These are phyloP conservation scores for Verticillium nubilum DNA, from an alignment of 2,329 filamentous ascomycete genomes.

Conservation along the genomic window DNA sequence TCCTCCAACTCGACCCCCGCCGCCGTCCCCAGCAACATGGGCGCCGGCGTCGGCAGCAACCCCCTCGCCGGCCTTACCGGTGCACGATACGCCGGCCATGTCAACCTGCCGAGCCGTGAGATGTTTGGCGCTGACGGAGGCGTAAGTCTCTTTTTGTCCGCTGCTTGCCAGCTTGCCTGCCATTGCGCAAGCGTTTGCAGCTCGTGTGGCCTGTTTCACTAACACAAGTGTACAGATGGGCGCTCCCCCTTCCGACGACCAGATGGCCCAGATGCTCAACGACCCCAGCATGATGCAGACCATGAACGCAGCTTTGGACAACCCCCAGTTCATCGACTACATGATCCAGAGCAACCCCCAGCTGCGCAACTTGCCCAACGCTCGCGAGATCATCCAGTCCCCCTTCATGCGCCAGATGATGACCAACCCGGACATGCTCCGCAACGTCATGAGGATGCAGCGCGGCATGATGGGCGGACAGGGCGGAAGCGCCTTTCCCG, in stretches of 20 bases:
- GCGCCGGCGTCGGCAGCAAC: slow-evolving; percentile 79
- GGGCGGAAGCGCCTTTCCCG: slow-evolving; percentile 65
- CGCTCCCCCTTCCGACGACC: slow-evolving; percentile 73
- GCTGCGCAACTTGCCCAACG: slow-evolving; percentile 67
- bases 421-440: slow-evolving; percentile 80
- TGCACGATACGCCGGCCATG: slow-evolving; percentile 87
- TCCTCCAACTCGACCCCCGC: slow-evolving; percentile 43
- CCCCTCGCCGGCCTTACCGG: slow-evolving; percentile 86
- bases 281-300: slow-evolving; percentile 82
- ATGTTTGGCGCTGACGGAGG: slow-evolving; percentile 93
- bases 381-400: slow-evolving; percentile 80
- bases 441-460: slow-evolving; percentile 79
- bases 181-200: too few species aligned
- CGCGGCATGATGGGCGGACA: slow-evolving; percentile 55
- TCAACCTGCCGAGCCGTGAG: slow-evolving; percentile 78
- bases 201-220: neutral
- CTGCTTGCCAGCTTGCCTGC: too few species aligned
- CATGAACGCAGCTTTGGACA: slow-evolving; percentile 93
- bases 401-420: slow-evolving; percentile 89
- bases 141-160: slow-evolving; percentile 48
- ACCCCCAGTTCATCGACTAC: slow-evolving; percentile 90
- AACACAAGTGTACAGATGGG: slow-evolving; percentile 63
- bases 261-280: slow-evolving; percentile 77
- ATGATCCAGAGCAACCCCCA: slow-evolving; percentile 90
- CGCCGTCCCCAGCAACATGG: slow-evolving; percentile 70